Evolutionary conservation across 179 eudicot species (phyloP).

Genomic region (Beta corolliflora): DNA sequence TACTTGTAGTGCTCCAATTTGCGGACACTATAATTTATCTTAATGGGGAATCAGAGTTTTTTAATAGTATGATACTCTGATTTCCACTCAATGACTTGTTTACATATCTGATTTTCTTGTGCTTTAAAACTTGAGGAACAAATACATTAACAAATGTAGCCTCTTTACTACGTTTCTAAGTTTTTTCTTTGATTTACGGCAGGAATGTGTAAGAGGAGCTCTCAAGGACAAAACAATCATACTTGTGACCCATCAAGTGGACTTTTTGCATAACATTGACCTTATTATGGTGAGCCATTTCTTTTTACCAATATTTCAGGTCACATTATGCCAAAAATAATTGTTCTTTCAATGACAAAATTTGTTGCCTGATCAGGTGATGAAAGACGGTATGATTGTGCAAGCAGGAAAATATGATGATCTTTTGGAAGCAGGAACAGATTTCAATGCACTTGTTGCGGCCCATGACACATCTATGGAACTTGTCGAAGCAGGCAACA

Average conservation of each 20-base stretch:
- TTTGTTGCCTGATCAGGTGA: constrained; percentile 54
- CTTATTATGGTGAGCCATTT: constrained; percentile 63
- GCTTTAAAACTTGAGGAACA: not conserved
- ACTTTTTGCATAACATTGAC: constrained; percentile 89
- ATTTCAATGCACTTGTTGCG: constrained; percentile 71
- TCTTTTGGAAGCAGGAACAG: constrained; percentile 60
- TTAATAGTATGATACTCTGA: not conserved
- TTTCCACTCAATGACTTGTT: not conserved
- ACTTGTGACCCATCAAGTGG: constrained; percentile 97
- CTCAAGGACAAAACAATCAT: constrained; percentile 77
- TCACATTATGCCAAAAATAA: not conserved
- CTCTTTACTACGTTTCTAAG: not conserved
- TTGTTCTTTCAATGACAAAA: not conserved
- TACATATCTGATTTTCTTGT: not conserved
- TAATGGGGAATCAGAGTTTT: not conserved
- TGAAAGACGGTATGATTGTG: constrained; percentile 91
- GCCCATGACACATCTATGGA: constrained; percentile 98
- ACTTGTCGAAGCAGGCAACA: constrained; percentile 67
- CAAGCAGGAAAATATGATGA: constrained; percentile 80
- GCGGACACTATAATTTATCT: not conserved
- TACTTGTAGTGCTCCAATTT: not conserved
- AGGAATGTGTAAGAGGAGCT: constrained; percentile 93
- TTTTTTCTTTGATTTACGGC: constrained; percentile 24
- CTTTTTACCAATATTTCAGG: not conserved
- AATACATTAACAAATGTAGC: not conserved